Evolutionary conservation across 352 stramenopile species (phyloP).

Genomic region (Peronospora farinosa): DNA sequence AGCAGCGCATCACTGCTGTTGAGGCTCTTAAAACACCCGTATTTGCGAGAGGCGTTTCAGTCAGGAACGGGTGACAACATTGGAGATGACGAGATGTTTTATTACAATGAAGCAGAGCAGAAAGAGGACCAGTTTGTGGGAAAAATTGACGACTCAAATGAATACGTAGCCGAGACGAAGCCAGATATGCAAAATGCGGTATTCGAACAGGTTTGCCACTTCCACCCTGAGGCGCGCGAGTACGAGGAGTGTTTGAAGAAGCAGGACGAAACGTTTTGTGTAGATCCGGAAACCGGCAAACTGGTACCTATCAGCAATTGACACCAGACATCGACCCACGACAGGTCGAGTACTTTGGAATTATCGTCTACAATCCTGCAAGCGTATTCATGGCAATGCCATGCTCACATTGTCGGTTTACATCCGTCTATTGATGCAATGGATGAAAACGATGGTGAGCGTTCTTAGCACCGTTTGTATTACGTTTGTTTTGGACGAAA

Average conservation of each 20-base stretch:
- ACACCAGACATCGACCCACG: neutral
- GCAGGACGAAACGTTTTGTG: constrained; percentile 55
- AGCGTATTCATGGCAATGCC: constrained; percentile 5
- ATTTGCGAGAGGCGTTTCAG: constrained; percentile 71
- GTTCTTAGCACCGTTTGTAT: no score
- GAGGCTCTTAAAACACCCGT: constrained; percentile 94
- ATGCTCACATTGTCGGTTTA: constrained; percentile 28
- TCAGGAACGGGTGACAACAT: constrained; percentile 27
- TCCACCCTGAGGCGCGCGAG: constrained; percentile 60
- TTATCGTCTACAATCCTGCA: no score
- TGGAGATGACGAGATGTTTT: constrained; percentile 16
- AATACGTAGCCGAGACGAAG: constrained; percentile 55
- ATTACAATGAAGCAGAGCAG: constrained; percentile 48
- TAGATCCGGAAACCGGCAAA: constrained; percentile 54
- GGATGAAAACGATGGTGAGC: no score
- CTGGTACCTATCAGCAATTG: constrained; percentile 39
- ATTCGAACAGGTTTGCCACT: constrained; percentile 76
- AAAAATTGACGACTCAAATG: constrained; percentile 65
- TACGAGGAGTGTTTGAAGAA: constrained; percentile 53
- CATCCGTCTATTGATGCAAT: no score
- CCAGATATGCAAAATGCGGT: constrained; percentile 67
- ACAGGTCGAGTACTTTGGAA: constrained; percentile 27
- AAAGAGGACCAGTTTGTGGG: constrained; percentile 58
- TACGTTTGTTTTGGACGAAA: no score
- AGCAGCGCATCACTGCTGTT: constrained; percentile 79